phyloP scores from a whole-genome alignment of 169 alveolate genomes.

The Condylostoma magnum region DNA sequence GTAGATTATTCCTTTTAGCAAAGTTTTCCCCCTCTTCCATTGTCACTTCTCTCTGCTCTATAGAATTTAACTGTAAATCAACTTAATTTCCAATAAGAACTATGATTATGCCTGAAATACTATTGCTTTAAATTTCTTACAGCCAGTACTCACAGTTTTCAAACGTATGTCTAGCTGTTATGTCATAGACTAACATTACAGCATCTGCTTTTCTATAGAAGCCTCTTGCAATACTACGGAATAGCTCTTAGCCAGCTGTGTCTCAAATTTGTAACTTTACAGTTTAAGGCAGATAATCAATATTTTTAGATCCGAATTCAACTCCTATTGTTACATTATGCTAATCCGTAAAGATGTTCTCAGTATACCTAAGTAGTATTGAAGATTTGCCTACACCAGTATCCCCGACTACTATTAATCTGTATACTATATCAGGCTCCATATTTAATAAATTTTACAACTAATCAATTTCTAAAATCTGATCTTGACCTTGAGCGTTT shows the following conservation, averaged over 20 bases:
- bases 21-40: constrained; percentile 14
- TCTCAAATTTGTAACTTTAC: constrained; percentile 88
- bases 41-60: constrained; percentile 86
- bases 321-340: constrained; percentile 52
- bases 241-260: constrained; percentile 95
- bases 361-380: constrained; percentile 41
- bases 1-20: constrained; percentile 1
- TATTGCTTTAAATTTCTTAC: constrained; percentile 95
- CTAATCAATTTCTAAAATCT: too few species aligned
- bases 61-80: constrained; percentile 92
- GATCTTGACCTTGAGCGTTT: constrained; percentile 10
- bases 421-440: constrained; percentile 28
- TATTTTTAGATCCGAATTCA: constrained; percentile 40
- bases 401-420: constrained; percentile 50
- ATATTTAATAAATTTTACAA: too few species aligned
- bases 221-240: constrained; percentile 85
- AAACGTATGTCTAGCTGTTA: constrained; percentile 89
- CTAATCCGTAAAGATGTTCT: constrained; percentile 39
- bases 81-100: constrained; percentile 98
- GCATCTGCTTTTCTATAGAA: constrained; percentile 95
- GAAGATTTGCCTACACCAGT: constrained; percentile 57
- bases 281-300: background rate
- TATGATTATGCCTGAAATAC: constrained; percentile 97
- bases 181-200: constrained; percentile 94
- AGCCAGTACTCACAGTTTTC: constrained; percentile 89